phyloP scores from a whole-genome alignment of 805 yeast genomes.

The Priceomyces fermenticarens region DNA sequence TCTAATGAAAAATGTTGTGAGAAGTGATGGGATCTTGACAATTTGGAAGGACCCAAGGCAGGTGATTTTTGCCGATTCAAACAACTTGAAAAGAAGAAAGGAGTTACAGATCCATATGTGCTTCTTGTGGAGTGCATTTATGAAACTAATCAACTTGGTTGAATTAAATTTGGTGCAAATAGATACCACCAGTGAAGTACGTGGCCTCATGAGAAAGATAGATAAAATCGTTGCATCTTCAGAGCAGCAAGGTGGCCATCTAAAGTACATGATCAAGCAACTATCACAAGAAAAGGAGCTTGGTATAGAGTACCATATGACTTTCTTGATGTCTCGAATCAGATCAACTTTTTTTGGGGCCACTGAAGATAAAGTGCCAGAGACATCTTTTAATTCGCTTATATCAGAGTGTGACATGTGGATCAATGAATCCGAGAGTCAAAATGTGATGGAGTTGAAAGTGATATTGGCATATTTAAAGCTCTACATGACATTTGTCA shows the following conservation, averaged over 20 bases:
- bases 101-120: constrained; percentile 28
- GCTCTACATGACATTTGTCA: constrained; percentile 24
- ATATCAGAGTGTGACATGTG: constrained; percentile 23
- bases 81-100: constrained; percentile 13
- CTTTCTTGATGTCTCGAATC: constrained; percentile 28
- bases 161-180: constrained; percentile 23
- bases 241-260: constrained; percentile 19
- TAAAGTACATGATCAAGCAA: constrained; percentile 9
- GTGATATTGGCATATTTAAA: constrained; percentile 25
- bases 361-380: constrained; percentile 16
- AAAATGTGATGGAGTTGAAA: constrained; percentile 16
- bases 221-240: constrained; percentile 17
- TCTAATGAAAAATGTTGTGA: constrained; percentile 15
- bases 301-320: constrained; percentile 17
- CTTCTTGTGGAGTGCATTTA: constrained; percentile 32
- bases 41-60: constrained; percentile 36
- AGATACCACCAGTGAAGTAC: constrained; percentile 16
- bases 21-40: constrained; percentile 14
- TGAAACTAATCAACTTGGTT: constrained; percentile 28
- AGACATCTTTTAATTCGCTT: constrained; percentile 18
- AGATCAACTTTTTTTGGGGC: constrained; percentile 20
- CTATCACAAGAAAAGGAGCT: constrained; percentile 16
- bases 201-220: neutral
- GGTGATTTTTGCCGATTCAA: constrained; percentile 16
- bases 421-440: constrained; percentile 17